Percentiles rank a stretch among this genome's conserved stretches.
Evolutionary conservation across 495 filamentous ascomycete genomes (phyloP).

Genomic region (Physcia stellaris): DNA sequence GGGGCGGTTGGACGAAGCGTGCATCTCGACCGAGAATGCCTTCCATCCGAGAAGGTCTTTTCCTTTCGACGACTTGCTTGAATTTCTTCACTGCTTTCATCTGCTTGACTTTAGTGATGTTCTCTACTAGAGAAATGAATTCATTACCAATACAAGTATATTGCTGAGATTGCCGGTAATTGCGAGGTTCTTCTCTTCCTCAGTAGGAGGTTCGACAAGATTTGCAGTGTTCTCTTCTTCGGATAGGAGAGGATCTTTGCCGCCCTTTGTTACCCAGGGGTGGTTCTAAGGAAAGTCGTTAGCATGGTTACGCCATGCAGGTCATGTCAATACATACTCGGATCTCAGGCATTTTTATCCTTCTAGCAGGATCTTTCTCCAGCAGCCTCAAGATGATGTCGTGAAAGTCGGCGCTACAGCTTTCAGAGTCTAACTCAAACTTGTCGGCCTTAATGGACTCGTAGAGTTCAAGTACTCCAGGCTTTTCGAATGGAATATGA

Average conservation of each 20-base stretch:
- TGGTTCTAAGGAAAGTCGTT: slow-evolving; percentile 47
- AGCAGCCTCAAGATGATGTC: slow-evolving; percentile 56
- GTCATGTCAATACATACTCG: slow-evolving; percentile 61
- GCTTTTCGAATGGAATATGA: slow-evolving; percentile 66
- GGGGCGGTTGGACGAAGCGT: slow-evolving; percentile 42
- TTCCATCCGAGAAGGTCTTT: slow-evolving; percentile 36
- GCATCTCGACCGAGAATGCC: slow-evolving; percentile 42
- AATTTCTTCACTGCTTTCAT: slow-evolving; percentile 88
- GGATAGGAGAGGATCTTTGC: slow-evolving; percentile 66
- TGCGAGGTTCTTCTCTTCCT: slow-evolving; percentile 77
- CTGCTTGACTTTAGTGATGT: slow-evolving; percentile 28
- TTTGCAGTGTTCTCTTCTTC: slow-evolving; percentile 77
- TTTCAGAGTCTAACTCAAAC: slow-evolving; percentile 10
- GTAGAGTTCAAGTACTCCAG: slow-evolving; percentile 72
- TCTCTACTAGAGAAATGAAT: neutral
- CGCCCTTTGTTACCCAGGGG: slow-evolving; percentile 82
- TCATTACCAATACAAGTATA: slow-evolving; percentile 67
- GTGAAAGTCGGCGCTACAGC: slow-evolving; percentile 42
- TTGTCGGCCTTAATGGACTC: slow-evolving; percentile 69
- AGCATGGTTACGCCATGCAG: neutral
- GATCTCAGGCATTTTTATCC: slow-evolving; percentile 70
- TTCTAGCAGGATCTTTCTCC: slow-evolving; percentile 61
- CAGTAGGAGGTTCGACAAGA: slow-evolving; percentile 64
- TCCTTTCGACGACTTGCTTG: slow-evolving; percentile 43
- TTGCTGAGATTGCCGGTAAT: slow-evolving; percentile 81